phyloP scores from a whole-genome alignment of 108 stramenopile genomes.

The Skeletonema tropicum region DNA sequence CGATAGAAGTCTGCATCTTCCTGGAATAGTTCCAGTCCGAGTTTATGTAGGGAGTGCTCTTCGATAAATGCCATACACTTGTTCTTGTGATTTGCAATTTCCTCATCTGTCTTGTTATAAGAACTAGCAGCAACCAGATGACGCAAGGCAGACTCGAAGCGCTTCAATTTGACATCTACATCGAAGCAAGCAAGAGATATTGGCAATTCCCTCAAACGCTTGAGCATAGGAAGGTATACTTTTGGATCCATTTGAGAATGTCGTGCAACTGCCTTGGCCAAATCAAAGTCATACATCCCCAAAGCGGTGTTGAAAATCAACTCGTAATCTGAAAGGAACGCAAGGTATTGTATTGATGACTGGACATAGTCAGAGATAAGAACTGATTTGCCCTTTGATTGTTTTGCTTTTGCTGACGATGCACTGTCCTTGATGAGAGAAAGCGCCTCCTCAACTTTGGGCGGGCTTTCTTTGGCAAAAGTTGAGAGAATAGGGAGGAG shows the following conservation, averaged over 20 bases:
- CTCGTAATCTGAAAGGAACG: constrained; percentile 87
- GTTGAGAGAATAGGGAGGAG: constrained; percentile 87
- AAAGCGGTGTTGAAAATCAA: constrained; percentile 87
- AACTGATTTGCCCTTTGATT: constrained; percentile 53
- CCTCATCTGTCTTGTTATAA: constrained; percentile 27
- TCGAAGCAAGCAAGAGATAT: constrained; percentile 61
- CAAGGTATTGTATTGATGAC: constrained; percentile 86
- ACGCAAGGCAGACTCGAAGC: constrained; percentile 73
- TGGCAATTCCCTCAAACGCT: constrained; percentile 72
- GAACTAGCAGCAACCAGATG: constrained; percentile 56
- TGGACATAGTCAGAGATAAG: constrained; percentile 77
- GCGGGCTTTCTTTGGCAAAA: constrained; percentile 87
- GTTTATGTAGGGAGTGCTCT: constrained; percentile 58
- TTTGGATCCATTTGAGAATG: constrained; percentile 96
- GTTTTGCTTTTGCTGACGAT: constrained; percentile 11
- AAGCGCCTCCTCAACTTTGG: constrained; percentile 79
- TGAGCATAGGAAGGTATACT: constrained; percentile 85
- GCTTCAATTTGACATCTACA: constrained; percentile 84
- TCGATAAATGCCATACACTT: constrained; percentile 77
- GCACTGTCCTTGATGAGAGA: constrained; percentile 68
- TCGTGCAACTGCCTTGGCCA: constrained; percentile 88
- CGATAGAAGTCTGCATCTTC: constrained; percentile 39
- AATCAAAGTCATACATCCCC: constrained; percentile 91
- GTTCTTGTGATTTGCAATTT: constrained; percentile 44
- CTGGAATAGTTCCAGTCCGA: constrained; percentile 67